Evolutionary conservation across 2,329 filamentous ascomycete genomes (phyloP), one percentile per base, ranked within the genome.

Genomic region (Simplicillium aogashimaense): DNA sequence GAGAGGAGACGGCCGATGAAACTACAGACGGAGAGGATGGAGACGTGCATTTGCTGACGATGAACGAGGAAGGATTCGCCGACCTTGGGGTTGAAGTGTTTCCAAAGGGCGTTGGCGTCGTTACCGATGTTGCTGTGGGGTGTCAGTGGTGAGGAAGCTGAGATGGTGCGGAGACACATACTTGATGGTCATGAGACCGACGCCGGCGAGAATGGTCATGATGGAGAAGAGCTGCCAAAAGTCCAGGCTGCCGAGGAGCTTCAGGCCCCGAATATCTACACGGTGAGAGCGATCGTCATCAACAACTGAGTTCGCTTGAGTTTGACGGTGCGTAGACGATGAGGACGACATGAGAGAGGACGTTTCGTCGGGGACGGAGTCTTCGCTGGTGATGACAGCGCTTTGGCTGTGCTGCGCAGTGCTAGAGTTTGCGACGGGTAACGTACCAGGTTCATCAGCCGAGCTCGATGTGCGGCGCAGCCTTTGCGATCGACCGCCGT

Each of bases 101-200:
- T 81, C 92, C 92, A 97, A 2, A 98, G 71, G 3, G 88, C 87
- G 55, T 86, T 85, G 43, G 80, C 82, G 51, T 89, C 79, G 56
- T 95, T 94, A 34, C 92, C 92, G 54, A 97, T 95, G 53, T 98
- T 98, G 66, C 87, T 94, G 50, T n/a, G 20, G 20, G 20, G 9
- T 25, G 20, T 25, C 9, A 25, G 20, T 25, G 20, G 20, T 25
- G 20, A 9, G 9, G 9, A 9, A 25, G 5, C 9, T 5, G 20
- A 25, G 2, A 31, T 15, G 34, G 25, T 29, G 14, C 2, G 13
- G 8, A 4, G 35, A 32, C 17, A 68, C 83, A 61, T 71, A 94
- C 88, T 98, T 98, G 64, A 98, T 98, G 1, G 90, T 97, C 92
- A 98, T 98, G 48, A 98, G 67, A 10, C 92, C 92, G 51, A 95